phyloP scores from a whole-genome alignment of 2,329 filamentous ascomycete species.

The Fusarium denticulatum region DNA sequence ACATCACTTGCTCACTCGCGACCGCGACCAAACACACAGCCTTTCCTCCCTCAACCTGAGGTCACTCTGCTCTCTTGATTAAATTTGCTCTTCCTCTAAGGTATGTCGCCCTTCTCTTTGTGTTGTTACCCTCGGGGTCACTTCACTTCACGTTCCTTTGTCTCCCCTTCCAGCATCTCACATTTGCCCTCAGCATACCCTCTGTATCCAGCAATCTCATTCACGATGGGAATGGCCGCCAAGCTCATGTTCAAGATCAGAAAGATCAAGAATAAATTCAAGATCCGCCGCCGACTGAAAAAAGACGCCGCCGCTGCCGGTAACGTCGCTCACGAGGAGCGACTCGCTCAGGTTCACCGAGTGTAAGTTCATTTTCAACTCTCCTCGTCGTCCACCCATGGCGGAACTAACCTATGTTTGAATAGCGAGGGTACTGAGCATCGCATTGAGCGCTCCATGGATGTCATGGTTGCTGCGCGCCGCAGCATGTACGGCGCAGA shows the following conservation, averaged over 20 bases:
- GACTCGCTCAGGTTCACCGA: fast-evolving
- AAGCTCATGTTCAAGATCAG: too few relatives aligned
- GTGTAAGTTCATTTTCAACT: slow-evolving; percentile 18
- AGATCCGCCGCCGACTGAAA: fast-evolving
- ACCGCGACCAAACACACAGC: not conserved
- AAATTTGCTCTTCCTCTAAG: not conserved
- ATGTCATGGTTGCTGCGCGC: fast-evolving
- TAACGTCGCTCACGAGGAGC: fast-evolving
- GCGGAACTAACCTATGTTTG: not conserved
- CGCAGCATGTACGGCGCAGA: fast-evolving
- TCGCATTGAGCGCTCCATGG: fast-evolving
- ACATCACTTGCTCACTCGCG: not conserved
- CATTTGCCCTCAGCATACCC: not conserved
- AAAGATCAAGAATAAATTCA: too few relatives aligned
- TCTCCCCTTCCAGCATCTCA: not conserved
- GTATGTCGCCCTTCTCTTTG: not conserved
- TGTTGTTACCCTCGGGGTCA: not conserved
- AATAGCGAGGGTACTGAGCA: not conserved
- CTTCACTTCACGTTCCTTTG: slow-evolving; percentile 3
- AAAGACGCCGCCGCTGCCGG: not conserved
- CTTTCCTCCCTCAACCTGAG: too few relatives aligned
- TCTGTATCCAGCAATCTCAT: not conserved
- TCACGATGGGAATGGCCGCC: too few relatives aligned
- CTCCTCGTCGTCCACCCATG: not conserved
- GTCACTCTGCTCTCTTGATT: too few relatives aligned